Evolutionary conservation across 768 basidiomycete genomes (phyloP).

Genomic region (Russula sp.): DNA sequence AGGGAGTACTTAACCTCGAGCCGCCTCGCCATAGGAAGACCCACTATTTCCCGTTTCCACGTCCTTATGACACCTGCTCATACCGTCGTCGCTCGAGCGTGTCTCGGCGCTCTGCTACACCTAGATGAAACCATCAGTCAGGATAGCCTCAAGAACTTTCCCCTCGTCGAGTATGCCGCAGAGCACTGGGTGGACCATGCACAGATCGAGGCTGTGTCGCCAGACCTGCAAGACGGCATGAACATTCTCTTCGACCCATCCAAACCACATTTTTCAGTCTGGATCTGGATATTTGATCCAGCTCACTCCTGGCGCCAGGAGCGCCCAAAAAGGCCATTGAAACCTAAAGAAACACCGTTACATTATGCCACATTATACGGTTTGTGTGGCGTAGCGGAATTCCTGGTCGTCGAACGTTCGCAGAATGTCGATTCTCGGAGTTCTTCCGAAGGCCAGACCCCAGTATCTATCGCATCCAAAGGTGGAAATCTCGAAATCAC

Average conservation of each 20-base stretch:
- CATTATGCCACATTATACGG: neutral
- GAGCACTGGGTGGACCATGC: constrained; percentile 1
- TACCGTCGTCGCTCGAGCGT: neutral
- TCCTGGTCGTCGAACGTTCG: neutral
- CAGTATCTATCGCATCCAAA: no score
- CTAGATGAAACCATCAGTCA: neutral
- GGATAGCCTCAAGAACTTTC: neutral
- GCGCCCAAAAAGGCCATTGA: neutral
- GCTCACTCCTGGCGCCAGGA: neutral
- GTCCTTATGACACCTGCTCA: neutral
- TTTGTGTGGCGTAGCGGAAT: neutral
- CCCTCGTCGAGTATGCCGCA: constrained; percentile 1
- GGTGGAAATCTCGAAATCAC: neutral
- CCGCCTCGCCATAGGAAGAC: neutral
- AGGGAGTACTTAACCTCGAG: constrained; percentile 8
- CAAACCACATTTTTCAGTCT: neutral
- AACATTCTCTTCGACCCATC: neutral
- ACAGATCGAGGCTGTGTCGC: neutral
- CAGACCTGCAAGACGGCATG: neutral
- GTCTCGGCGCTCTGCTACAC: neutral
- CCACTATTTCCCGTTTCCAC: neutral
- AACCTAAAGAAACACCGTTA: neutral
- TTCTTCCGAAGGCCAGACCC: neutral
- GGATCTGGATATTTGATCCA: constrained; percentile 1
- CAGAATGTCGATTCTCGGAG: neutral